Conservation (phyloP, 305 asterid species). For the Fraxinus sp. region DNA sequence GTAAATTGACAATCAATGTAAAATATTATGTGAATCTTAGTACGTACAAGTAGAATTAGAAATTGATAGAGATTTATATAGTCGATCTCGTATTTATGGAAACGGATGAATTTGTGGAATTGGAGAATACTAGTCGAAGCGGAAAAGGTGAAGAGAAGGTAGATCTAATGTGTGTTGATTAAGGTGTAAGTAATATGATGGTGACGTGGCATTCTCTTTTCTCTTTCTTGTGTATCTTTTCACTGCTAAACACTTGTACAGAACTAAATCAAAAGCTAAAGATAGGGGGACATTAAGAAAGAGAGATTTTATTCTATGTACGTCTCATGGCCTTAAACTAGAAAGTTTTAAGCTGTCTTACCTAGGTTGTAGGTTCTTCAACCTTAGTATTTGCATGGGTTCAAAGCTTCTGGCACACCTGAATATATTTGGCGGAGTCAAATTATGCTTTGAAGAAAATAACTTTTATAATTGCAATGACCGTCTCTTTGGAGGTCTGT, state of each 20-base stretch:
- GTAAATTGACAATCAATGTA: not conserved
- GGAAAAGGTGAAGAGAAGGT: not conserved
- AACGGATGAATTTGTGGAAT: not conserved
- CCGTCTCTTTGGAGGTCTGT: not conserved
- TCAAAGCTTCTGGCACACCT: not conserved
- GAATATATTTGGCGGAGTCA: not conserved
- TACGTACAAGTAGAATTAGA: not conserved
- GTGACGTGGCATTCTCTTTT: not conserved
- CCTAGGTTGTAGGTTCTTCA: not conserved
- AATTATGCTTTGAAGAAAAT: not conserved
- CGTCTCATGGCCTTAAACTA: not conserved
- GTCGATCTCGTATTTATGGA: not conserved
- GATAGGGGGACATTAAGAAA: not conserved
- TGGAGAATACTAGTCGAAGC: not conserved
- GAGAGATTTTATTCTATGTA: not conserved
- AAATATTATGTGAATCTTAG: not conserved
- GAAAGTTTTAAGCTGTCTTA: not conserved
- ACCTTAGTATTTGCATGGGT: not conserved
- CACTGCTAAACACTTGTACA: not conserved
- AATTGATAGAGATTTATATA: not conserved
- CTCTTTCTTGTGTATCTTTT: not conserved
- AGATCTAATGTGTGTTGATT: conserved; percentile 2
- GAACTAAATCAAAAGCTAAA: conserved; percentile 6
- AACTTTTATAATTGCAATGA: not conserved
- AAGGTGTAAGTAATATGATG: not conserved